These are phyloP conservation scores for Hydnomerulius pinastri DNA, from an alignment of 768 basidiomycete species.

Conservation along the genomic window DNA sequence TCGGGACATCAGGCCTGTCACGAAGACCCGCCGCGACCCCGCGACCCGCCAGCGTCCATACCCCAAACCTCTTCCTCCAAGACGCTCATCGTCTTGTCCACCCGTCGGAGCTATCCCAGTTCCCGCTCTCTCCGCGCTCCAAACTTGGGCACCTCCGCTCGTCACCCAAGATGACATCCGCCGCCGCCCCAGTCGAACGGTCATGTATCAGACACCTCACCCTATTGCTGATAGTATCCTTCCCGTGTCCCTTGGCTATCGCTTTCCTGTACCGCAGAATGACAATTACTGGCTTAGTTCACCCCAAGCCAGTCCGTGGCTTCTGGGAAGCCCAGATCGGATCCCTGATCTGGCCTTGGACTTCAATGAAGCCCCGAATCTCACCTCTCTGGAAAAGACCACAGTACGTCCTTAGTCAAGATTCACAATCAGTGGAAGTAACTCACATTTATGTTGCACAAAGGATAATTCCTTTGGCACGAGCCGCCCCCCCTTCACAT, in stretches of 20 bases:
- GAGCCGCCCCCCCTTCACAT: constrained; percentile 5
- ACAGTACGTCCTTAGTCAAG: constrained; percentile 12
- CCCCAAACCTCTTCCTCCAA: constrained; percentile 18
- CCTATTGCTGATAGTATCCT: constrained; percentile 6
- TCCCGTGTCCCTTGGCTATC: not conserved
- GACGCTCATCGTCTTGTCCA: constrained; percentile 46
- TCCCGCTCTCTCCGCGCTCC: constrained; percentile 6
- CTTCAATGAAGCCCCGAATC: not conserved
- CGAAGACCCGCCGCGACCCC: constrained; percentile 4
- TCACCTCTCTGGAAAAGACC: constrained; percentile 11
- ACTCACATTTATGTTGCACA: not conserved
- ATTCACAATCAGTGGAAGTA: not conserved
- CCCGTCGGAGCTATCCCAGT: constrained; percentile 38
- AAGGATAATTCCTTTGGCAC: constrained; percentile 2
- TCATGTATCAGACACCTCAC: constrained; percentile 33
- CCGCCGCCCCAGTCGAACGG: constrained; percentile 33
- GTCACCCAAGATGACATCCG: constrained; percentile 35
- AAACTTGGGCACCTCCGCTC: constrained; percentile 21
- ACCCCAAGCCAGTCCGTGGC: constrained; percentile 9
- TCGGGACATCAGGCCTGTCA: not conserved
- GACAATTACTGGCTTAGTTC: constrained; percentile 14
- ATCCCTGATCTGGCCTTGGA: constrained; percentile 9
- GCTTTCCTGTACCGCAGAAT: not conserved
- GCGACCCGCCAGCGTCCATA: constrained; percentile 26
- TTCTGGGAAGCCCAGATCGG: constrained; percentile 1